Base-by-base conservation (phyloP, 1,139 yeast genomes). In the Geotrichum restrictum region DNA sequence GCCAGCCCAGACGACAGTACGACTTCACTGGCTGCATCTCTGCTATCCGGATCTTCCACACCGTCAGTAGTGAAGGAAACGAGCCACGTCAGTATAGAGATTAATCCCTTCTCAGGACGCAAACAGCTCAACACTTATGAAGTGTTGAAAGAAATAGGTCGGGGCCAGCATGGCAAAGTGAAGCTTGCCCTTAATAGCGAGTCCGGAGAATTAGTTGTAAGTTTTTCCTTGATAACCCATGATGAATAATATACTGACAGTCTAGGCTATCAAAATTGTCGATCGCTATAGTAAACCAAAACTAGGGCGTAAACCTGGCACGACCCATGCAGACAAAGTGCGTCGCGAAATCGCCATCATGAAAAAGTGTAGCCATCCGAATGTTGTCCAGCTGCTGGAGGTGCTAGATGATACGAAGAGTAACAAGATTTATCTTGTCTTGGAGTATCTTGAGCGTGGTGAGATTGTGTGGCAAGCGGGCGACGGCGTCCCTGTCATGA, bases 131-230 rank as follows among this genome's bases (percentile, higher is more conserved):
- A 94, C 70, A 84, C 95, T 0, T 94, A 93, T 66, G 98, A 93
- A 69, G 87, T 94, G 38, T 72, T 91, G 38, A 75, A 78, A 43
- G 98, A 93, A 69, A 76, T 94, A 36, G 99, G 99, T 3, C 77
- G 88, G 48, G 99, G 99, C 10, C 97, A 93, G 68, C 98, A 93
- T 69, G 98, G 99, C 18, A 91, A 89, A 68, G 99, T 94, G 42
- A 94, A 93, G 68, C 75, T 94, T 24, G 98, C 96, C 0, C 78
- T 79, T 56, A 94, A 91, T 65, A 69, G 85, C 52, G 77, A 80
- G 21, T 77, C 85, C 13, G 79, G 82, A 48, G 86, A 83, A 60
- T 74, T 82, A 46, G 98, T 91, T 22, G 57, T 51, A 49, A 33
- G 57, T 54, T 55, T 51, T 47, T 14, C 21, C 19, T 33, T 14